phyloP scores from a whole-genome alignment of 257 asterid species.

The Solanum rostratum region DNA sequence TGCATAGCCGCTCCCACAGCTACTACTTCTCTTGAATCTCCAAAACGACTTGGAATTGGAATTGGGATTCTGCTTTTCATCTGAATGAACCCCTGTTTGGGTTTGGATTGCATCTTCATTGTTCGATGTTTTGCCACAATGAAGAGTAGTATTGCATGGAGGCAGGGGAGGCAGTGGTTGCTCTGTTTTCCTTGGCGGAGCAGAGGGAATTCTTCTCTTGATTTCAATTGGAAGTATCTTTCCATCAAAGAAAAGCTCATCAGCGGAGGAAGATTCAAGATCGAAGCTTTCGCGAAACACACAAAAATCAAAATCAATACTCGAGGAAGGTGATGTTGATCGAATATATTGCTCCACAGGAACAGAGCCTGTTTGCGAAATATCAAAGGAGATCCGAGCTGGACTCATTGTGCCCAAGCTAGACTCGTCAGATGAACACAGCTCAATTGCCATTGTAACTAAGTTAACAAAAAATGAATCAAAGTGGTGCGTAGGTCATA shows the following conservation, averaged over 20 bases:
- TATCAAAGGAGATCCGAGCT: constrained; percentile 42
- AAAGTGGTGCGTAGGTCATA: background rate
- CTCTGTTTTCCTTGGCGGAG: background rate
- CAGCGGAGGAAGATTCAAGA: constrained; percentile 45
- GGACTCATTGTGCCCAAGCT: constrained; percentile 32
- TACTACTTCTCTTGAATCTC: constrained; percentile 59
- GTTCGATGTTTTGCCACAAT: background rate
- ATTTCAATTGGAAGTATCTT: constrained; percentile 50
- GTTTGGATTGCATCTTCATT: background rate
- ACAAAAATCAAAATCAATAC: constrained; percentile 45
- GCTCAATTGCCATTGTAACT: constrained; percentile 32
- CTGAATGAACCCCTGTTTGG: constrained; percentile 3
- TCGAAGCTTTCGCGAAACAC: constrained; percentile 38
- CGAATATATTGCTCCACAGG: constrained; percentile 36
- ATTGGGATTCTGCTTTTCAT: constrained; percentile 23
- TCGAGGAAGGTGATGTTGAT: constrained; percentile 22
- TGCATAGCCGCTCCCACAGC: constrained; percentile 68
- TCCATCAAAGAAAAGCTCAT: constrained; percentile 59
- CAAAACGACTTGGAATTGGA: constrained; percentile 33
- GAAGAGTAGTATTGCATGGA: background rate
- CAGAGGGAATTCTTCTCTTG: constrained; percentile 22
- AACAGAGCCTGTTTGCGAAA: constrained; percentile 32
- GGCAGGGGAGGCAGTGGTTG: background rate
- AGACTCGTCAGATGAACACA: constrained; percentile 35
- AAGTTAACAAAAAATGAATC: background rate